Evolutionary conservation across 306 rosid species (phyloP).

Genomic region (Clitoria ternatea): DNA sequence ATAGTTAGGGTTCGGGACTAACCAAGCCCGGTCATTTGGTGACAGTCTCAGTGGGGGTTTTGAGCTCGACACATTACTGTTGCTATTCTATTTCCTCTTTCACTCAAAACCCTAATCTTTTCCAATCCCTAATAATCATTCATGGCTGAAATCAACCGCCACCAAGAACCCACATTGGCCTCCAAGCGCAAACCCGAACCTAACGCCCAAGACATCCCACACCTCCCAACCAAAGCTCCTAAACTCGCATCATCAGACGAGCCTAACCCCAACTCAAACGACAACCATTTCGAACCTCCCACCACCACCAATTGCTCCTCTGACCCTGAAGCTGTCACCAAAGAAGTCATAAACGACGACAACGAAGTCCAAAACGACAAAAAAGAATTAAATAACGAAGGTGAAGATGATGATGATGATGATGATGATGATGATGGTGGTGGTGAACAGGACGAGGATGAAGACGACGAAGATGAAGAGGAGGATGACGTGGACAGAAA

Average conservation of each 20-base stretch:
- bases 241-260: constrained; percentile 37
- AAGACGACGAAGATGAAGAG: constrained; percentile 31
- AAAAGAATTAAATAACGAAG: no score
- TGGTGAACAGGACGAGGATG: constrained; percentile 10
- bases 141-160: constrained; percentile 61
- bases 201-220: constrained; percentile 32
- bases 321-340: constrained; percentile 21
- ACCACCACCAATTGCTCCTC: constrained; percentile 22
- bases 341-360: constrained; percentile 9
- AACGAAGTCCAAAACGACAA: not conserved
- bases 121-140: not conserved
- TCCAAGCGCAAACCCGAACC: constrained; percentile 61
- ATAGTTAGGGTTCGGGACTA: no score
- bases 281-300: constrained; percentile 6
- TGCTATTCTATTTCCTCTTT: not conserved
- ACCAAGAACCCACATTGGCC: constrained; percentile 47
- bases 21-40: not conserved
- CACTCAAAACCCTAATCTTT: constrained; percentile 19
- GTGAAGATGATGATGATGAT: not conserved
- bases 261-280: not conserved
- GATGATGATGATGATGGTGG: not conserved
- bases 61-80: no score
- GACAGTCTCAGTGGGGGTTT: no score
- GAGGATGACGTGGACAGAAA: constrained; percentile 50
- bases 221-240: constrained; percentile 41